These are phyloP conservation scores for Pseudoscleropodium purum DNA, from an alignment of 225 moss, liverwort and hornwort genomes.

Conservation along the genomic window DNA sequence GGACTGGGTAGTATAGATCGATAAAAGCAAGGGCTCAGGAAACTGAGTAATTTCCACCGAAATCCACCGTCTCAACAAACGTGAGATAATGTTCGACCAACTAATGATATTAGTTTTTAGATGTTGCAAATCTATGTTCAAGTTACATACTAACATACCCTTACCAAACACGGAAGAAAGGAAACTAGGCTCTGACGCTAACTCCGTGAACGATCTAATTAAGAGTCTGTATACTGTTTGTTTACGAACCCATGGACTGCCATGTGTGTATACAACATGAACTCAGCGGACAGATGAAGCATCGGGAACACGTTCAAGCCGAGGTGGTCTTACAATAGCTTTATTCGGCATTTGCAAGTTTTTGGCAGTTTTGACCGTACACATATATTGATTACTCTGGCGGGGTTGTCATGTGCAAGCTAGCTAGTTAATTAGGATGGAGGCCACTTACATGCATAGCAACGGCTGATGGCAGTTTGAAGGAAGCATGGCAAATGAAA, in stretches of 20 bases:
- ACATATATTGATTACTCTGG: background rate
- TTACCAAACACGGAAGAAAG: background rate
- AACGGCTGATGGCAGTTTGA: conserved; percentile 19
- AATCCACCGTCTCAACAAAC: background rate
- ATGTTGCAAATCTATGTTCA: background rate
- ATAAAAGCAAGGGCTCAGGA: background rate
- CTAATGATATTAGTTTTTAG: too few species aligned
- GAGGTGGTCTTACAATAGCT: too few species aligned
- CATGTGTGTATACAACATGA: background rate
- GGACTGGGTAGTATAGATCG: too few species aligned
- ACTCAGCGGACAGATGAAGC: background rate
- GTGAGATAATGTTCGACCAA: background rate
- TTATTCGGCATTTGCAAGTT: background rate
- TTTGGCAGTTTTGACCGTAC: background rate
- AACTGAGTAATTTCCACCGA: background rate
- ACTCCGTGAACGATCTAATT: background rate
- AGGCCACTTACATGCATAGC: conserved; percentile 25
- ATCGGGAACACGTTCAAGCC: background rate
- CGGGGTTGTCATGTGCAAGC: background rate
- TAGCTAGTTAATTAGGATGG: background rate
- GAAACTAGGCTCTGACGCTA: too few species aligned
- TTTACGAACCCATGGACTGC: background rate
- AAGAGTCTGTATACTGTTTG: background rate
- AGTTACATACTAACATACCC: too few species aligned
- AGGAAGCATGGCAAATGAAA: conserved; percentile 14